Base-by-base conservation (phyloP, 306 rosid species). In the Cicer pinnatifidum region DNA sequence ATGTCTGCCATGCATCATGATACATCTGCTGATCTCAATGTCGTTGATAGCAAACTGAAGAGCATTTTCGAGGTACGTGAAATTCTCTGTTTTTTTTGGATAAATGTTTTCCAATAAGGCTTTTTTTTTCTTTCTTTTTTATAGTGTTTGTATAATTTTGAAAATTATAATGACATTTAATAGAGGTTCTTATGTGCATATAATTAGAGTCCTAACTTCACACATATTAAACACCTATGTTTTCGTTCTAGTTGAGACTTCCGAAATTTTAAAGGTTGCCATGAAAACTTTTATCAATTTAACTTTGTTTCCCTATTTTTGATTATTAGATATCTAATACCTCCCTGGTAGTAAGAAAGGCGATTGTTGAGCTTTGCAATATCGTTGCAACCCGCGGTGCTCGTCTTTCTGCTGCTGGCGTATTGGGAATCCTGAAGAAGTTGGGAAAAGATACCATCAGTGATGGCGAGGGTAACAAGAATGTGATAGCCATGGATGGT, bases 1-100 rank as follows among this genome's bases (percentile, higher is more conserved):
- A 90, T 88, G 91, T 92, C 94, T 61, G 92, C 90, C 15, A 85
- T 92, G 81, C 98, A 92, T 87, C 92, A 86, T 16, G 98, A 92
- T 65, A 46, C 89, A 1, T 92, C 98, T 66, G 81, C 91, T 5
- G 94, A 92, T 86, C 94, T 90, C 75, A 83, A n/a, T 75, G 85
- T 87, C 64, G 92, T 90, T 20, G 89, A 89, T 56, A 82, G 54
- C 83, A 90, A 83, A 69, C 84, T 92, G 71, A 85, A 84, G 61
- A 80, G 74, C 63, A 76, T 88, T 77, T 87, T 92, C 13, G 96
- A 87, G 97, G 97, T 90, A 81, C 28, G 11, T 69, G 38, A 44
- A 53, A 9, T 50, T 44, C 43, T 69, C 35, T 38, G 9, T 11
- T 12, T 7, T 68, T 17, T 16, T 47, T 10, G 33, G 73, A 7